Evolutionary conservation across 2,329 filamentous ascomycete species (phyloP).

Genomic region (Talaromyces sp.): DNA sequence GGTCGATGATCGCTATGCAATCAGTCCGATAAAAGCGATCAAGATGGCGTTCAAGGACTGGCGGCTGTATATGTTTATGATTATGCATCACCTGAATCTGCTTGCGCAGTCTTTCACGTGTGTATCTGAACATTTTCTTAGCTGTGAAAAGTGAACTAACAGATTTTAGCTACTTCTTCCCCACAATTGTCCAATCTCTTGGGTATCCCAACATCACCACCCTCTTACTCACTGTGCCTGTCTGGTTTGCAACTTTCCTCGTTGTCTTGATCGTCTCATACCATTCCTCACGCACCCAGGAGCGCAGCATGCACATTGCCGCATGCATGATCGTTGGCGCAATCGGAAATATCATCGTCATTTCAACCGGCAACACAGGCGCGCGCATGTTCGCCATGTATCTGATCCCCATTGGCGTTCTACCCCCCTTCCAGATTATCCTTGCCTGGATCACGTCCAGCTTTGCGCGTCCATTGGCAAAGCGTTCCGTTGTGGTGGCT

Average conservation of each 20-base stretch:
- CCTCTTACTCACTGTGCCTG: background rate
- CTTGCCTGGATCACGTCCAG: background rate
- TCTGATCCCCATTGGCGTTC: background rate
- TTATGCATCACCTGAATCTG: no score
- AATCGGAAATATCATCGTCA: background rate
- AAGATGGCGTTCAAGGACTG: background rate
- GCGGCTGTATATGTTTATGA: background rate
- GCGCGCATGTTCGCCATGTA: background rate
- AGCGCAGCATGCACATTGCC: no score
- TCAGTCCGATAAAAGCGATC: background rate
- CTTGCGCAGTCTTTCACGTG: background rate
- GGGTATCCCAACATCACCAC: background rate
- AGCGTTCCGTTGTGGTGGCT: background rate
- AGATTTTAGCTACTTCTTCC: no score
- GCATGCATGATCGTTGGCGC: no score
- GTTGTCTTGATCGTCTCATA: no score
- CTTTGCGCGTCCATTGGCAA: background rate
- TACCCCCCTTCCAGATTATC: background rate
- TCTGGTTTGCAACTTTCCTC: no score
- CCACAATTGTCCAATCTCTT: background rate
- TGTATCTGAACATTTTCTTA: no score
- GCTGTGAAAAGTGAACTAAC: no score
- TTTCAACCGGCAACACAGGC: background rate
- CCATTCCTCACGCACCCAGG: no score
- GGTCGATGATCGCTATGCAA: slow-evolving; percentile 2